Conservation (phyloP, 2,329 filamentous ascomycete species). For the Thelonectria rubi region DNA sequence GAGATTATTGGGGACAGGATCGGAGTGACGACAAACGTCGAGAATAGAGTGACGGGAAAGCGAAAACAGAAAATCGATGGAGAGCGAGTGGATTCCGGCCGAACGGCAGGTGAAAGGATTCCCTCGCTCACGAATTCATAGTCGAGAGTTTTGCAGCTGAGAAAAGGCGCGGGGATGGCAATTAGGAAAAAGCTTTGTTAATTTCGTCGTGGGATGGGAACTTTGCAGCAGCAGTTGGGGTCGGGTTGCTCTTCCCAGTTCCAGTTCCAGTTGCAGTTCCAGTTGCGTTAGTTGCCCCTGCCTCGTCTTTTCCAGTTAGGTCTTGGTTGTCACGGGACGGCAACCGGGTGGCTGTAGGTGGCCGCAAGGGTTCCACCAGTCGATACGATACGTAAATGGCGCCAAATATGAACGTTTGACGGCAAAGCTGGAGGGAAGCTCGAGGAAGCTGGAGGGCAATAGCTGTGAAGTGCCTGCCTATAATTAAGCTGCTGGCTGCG, state of each 20-base stretch:
- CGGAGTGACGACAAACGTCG: constrained; percentile 2
- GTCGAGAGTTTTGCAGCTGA: constrained; percentile 11
- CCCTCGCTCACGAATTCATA: constrained; percentile 38
- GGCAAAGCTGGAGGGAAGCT: neutral
- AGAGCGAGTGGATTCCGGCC: constrained; percentile 31
- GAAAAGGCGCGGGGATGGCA: constrained; percentile 15
- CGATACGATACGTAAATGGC: no score
- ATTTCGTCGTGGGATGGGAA: neutral
- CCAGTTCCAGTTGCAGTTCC: neutral
- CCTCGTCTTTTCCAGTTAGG: constrained; percentile 12
- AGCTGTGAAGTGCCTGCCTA: neutral
- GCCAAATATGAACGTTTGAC: no score
- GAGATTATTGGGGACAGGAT: constrained; percentile 10
- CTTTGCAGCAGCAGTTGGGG: neutral
- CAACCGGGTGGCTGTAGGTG: constrained; percentile 22
- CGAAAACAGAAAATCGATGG: constrained; percentile 1
- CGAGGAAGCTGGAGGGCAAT: neutral
- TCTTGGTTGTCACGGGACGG: constrained; percentile 26
- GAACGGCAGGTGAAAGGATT: constrained; percentile 23
- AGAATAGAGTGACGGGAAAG: constrained; percentile 20
- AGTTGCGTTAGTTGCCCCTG: constrained; percentile 19
- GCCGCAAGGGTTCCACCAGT: constrained; percentile 15
- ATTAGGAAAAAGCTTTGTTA: neutral
- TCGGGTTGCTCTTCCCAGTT: neutral
- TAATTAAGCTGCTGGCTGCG: constrained; percentile 11